Base-by-base conservation (phyloP, 192 early-diverging fungal genomes). In the Podila epicladia region DNA sequence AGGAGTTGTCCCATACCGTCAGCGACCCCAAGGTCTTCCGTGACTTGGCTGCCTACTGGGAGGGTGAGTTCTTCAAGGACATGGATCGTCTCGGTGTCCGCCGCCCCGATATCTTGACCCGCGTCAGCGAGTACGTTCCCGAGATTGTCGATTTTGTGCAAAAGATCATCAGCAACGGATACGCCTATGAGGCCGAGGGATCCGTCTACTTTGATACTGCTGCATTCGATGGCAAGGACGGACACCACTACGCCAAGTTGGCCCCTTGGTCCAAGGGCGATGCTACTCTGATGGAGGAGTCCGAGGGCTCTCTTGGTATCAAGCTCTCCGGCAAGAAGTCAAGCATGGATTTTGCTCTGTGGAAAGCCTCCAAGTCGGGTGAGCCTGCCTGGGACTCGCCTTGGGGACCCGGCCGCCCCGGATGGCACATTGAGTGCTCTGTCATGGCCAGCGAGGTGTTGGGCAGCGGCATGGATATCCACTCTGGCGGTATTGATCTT, bases 401-500 rank as follows among this genome's bases (percentile, higher is more conserved):
- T 20, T 99, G 97, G 97, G 93, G 92, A 22, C 72, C 85, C 58
- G 98, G 98, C 19, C 94, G 98, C 48, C 98, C 98, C 9, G 98
- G 98, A 37, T 99, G 98, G 98, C 98, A 99, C 74, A 99, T 99
- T 87, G 98, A 99, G 88, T 99, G 98, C 92, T 97, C 95, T 26
- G 98, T 92, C 41, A 99, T 99, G 98, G 97, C 97, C 51, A 93
- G 93, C 73, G 96, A 94, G 73, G 88, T 98, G 28, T 83, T 98
- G 62, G 97, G 95, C 20, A 84, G 90, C 38, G 87, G 91, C 31
- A 90, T 99, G 75, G 98, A 99, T 75, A 93, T 99, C 64, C 98
- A 99, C 86, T 91, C 93, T 48, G 98, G 98, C 65, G 98, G 98
- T 49, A 93, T 94, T 62, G 98, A 99, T 86, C 83, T 99, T 50